These are phyloP conservation scores for Bertia moriformis DNA, from an alignment of 2,329 filamentous ascomycete species.

Conservation along the genomic window DNA sequence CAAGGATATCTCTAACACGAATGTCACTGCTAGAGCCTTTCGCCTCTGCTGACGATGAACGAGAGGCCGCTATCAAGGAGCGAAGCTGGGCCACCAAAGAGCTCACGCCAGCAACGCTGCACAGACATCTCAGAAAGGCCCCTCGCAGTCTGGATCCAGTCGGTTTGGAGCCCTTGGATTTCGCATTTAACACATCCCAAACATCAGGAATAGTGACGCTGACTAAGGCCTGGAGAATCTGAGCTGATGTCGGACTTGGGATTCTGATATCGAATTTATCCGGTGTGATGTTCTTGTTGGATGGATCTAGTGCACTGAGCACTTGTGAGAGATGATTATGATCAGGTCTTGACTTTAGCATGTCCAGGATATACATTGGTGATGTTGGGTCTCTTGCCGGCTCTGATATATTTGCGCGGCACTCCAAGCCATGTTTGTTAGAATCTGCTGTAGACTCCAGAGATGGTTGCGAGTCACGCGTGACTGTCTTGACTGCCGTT, in stretches of 20 bases:
- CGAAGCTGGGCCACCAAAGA: constrained; percentile 60
- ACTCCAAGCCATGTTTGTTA: neutral
- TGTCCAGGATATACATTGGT: constrained; percentile 24
- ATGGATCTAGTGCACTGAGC: constrained; percentile 31
- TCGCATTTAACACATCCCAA: constrained; percentile 59
- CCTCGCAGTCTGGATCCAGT: constrained; percentile 4
- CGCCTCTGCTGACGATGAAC: constrained; percentile 16
- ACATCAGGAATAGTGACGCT: constrained; percentile 67
- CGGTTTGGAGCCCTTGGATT: constrained; percentile 25
- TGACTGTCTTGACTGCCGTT: neutral
- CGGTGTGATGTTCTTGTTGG: constrained; percentile 9
- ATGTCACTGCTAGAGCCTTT: constrained; percentile 23
- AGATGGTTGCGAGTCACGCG: neutral
- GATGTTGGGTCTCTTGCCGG: neutral
- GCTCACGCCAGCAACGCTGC: constrained; percentile 64
- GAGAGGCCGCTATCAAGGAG: constrained; percentile 37
- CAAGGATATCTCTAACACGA: constrained; percentile 24
- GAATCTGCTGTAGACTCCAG: no score
- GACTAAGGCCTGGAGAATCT: constrained; percentile 63
- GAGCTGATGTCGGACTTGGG: constrained; percentile 55
- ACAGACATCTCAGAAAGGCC: constrained; percentile 46
- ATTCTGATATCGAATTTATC: constrained; percentile 37
- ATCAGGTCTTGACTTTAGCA: constrained; percentile 46
- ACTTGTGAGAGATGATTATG: constrained; percentile 36
- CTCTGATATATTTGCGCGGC: neutral